Conservation (phyloP, 2,329 filamentous ascomycete genomes). For the Fusarium marasasianum region DNA sequence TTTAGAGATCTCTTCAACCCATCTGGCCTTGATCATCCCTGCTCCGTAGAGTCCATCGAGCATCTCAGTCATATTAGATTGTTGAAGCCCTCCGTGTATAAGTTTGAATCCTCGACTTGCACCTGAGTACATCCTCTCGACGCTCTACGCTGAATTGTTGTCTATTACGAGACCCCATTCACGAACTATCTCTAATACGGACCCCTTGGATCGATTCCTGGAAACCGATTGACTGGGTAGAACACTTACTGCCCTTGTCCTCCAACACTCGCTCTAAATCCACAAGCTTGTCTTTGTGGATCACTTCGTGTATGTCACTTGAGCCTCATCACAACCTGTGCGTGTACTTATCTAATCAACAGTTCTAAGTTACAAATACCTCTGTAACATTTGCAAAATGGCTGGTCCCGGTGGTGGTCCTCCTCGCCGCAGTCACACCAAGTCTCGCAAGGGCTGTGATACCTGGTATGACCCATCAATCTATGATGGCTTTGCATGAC, state of each 20-base stretch:
- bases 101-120: conserved; percentile 25
- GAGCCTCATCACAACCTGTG: not conserved
- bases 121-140: conserved; percentile 11
- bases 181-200: conserved; percentile 21
- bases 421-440: conserved; percentile 90
- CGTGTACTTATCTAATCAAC: conserved; percentile 27
- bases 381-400: conserved; percentile 65
- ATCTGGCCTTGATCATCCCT: conserved; percentile 19
- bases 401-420: conserved; percentile 94
- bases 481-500: not conserved
- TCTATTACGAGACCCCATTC: conserved; percentile 21
- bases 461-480: conserved; percentile 69
- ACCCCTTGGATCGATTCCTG: conserved; percentile 22
- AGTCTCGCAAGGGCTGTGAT: conserved; percentile 97
- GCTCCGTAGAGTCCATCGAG: conserved; percentile 35
- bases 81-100: conserved; percentile 29
- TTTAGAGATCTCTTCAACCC: conserved; percentile 22
- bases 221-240: conserved; percentile 23
- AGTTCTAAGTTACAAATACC: conserved; percentile 47
- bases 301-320: conserved; percentile 44
- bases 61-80: conserved; percentile 26
- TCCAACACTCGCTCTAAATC: conserved; percentile 53
- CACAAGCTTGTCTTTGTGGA: conserved; percentile 45
- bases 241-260: conserved; percentile 23
- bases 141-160: conserved; percentile 15